Base-by-base conservation (phyloP, 805 yeast species). In the Candida easanensis region DNA sequence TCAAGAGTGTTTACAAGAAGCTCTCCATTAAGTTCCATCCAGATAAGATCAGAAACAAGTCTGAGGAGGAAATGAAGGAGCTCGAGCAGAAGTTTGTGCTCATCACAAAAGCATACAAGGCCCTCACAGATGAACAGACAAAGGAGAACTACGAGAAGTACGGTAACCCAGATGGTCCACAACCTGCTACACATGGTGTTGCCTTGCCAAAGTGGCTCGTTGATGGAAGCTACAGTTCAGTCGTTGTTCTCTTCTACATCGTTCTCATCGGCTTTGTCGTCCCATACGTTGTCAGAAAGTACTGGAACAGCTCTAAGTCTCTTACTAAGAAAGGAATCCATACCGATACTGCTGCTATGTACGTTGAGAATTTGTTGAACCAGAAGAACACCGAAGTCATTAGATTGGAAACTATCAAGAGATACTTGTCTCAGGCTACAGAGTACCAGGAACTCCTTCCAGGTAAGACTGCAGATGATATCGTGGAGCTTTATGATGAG, bases 131-230 rank as follows among this genome's bases (percentile, higher is more conserved):
- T 65, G 97, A 88, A 53, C 75, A 72, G 10, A 80, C 87, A 3
- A 84, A 80, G 56, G 87, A 86, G 54, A 93, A 93, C 62, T 89
- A 77, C 63, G 69, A 83, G 56, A 82, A 79, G 54, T 93, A 84
- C 58, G 99, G 99, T 38, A 96, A 95, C 62, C 99, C 99, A 4
- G 99, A 93, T 68, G 99, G 99, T 33, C 96, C 95, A 33, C 96
- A 88, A 64, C 87, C 87, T 21, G 74, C 84, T 16, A 70, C 84
- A 17, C 97, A 88, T 62, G 99, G 99, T 49, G 89, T 93, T 63
- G 99, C 98, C 0, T 68, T 93, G 52, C 99, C 99, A 25, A 82
- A 84, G 61, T 88, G 87, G 66, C 73, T 93, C 48, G 86, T 95
- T 23, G 96, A 88, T 51, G 89, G 95, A 33, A 74, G 80, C 45